Evolutionary conservation across 495 filamentous ascomycete species (phyloP), one percentile per base, ranked within the genome.

Genomic region (Podospora anserina): DNA sequence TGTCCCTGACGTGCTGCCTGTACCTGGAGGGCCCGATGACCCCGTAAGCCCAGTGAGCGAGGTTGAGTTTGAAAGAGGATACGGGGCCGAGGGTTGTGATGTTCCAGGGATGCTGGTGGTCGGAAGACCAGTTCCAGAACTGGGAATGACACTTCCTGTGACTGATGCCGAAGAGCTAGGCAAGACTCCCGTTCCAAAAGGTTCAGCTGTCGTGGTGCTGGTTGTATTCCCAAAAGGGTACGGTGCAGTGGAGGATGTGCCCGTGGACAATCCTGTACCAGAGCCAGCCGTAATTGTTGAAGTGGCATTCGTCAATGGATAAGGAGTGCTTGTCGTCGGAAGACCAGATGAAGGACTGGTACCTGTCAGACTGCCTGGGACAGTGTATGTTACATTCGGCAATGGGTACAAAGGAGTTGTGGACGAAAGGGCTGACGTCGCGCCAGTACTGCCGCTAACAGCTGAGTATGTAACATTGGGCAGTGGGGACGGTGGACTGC

Each of bases 161-260:
- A 39, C 34, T 49, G 39, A 13, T 13, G 6, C 39, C 13, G 39
- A 49, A 49, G 39, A 49, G 15, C 9, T 49, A 49, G 39, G 39
- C 39, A 49, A 49, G 39, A 11, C 39, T 49, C 39, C 39, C 9
- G 39, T 49, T 0, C 39, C 39, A 16, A 3, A 11, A 49, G 39
- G 7, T 11, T 13, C 39, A 23, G 55, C 55, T 26, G 55, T 26
- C 15, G 55, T 20, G 5, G 55, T 15, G 55, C n/a, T 72, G 32
- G 66, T 69, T 6, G 62, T 62, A 30, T 75, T 78, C 2, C 74
- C 67, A 6, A 66, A 18, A 0, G 72, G 70, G 54, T 70, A 73
- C 20, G 76, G 72, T 20, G 65, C 69, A 5, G 67, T 57, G 18
- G 59, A 66, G 1, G 65, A 49, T 26, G 20, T 1, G 55, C 7